Conservation (phyloP, 306 rosid species). For the Trifolium pratense region DNA sequence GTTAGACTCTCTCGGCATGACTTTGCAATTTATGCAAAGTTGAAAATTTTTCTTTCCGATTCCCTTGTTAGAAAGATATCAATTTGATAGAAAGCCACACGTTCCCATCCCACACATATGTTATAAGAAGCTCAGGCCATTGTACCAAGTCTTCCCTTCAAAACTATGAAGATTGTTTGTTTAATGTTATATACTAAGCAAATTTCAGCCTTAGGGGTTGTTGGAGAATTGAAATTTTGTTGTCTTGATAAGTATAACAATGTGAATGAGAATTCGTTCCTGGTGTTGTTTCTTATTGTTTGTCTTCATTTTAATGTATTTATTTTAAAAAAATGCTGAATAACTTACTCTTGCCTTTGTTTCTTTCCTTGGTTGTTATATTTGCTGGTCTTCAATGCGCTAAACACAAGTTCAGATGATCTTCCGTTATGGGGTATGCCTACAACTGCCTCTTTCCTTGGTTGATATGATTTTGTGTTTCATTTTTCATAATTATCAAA, state of each 20-base stretch:
- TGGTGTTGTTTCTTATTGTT: slow-evolving; percentile 22
- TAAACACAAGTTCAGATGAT: slow-evolving; percentile 75
- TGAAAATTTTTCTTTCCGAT: too few relatives aligned
- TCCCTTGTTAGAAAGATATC: too few relatives aligned
- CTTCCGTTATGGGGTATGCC: slow-evolving; percentile 96
- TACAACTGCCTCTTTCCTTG: slow-evolving; percentile 27
- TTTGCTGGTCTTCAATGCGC: slow-evolving; percentile 51
- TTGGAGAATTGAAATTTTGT: slow-evolving; percentile 28
- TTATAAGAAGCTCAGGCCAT: too few relatives aligned
- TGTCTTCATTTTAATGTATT: background rate
- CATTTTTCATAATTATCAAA: slow-evolving; percentile 38
- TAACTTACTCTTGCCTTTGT: slow-evolving; percentile 50
- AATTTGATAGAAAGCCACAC: too few relatives aligned
- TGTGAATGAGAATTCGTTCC: slow-evolving; percentile 10
- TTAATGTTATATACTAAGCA: too few relatives aligned
- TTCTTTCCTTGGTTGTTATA: slow-evolving; percentile 42
- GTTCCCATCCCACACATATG: too few relatives aligned
- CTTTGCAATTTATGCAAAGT: too few relatives aligned
- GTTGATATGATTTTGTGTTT: slow-evolving; percentile 32
- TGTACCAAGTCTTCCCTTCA: too few relatives aligned
- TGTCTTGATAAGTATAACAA: slow-evolving; percentile 32
- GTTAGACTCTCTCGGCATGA: too few relatives aligned
- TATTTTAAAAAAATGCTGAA: slow-evolving; percentile 6
- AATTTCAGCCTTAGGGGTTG: background rate
- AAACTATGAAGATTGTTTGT: too few relatives aligned